phyloP scores from a whole-genome alignment of 495 filamentous ascomycete species.

The Xylaria palmicola region DNA sequence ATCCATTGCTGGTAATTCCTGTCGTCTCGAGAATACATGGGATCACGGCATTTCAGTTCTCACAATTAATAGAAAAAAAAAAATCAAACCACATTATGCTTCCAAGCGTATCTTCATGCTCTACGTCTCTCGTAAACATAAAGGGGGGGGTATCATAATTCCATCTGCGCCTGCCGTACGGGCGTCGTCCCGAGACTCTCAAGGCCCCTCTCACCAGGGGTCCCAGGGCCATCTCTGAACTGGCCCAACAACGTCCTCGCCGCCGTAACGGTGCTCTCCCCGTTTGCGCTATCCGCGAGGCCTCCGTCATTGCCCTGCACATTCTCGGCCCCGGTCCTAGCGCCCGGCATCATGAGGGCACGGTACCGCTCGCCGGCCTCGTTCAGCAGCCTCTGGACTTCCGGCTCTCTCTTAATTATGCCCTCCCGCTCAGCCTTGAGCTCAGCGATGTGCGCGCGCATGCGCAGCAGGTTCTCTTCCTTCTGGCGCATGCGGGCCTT shows the following conservation, averaged over 20 bases:
- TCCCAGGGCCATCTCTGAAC: conserved; percentile 26
- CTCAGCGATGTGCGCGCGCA: conserved; percentile 31
- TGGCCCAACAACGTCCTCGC: conserved; percentile 29
- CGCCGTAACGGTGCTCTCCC: conserved; percentile 23
- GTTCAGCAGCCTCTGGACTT: conserved; percentile 78
- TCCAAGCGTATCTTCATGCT: background rate
- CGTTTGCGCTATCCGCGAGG: conserved; percentile 44
- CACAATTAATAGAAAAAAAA: conserved; percentile 5
- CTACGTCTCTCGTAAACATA: background rate
- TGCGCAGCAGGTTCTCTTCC: conserved; percentile 30
- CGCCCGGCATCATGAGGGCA: conserved; percentile 35
- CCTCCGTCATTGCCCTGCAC: conserved; percentile 28
- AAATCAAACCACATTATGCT: background rate
- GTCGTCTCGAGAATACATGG: background rate
- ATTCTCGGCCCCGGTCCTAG: conserved; percentile 22
- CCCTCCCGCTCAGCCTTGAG: conserved; percentile 47
- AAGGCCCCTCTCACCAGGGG: conserved; percentile 51
- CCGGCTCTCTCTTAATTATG: conserved; percentile 70
- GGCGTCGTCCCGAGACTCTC: conserved; percentile 66
- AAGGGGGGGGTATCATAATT: conserved; percentile 20
- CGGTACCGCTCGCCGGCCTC: conserved; percentile 78
- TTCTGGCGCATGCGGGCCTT: conserved; percentile 35
- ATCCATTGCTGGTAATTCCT: conserved; percentile 2
- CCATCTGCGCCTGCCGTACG: conserved; percentile 34
- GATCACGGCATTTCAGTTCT: conserved; percentile 5